These are phyloP conservation scores for Hypoxylon perforatum DNA, from an alignment of 495 filamentous ascomycete species.

Conservation along the genomic window DNA sequence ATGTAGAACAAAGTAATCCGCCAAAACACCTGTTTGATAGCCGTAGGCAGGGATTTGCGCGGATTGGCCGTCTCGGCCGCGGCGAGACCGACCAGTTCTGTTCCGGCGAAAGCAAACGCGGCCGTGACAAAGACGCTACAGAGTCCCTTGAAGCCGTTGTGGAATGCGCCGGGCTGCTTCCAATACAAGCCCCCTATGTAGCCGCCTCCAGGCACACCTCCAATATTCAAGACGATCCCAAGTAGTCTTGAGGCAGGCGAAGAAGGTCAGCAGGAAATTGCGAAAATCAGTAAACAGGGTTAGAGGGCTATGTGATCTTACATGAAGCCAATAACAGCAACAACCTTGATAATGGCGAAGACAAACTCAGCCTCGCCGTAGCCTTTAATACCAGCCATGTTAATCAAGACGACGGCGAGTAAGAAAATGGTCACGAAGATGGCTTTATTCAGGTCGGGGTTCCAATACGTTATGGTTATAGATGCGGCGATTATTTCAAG, in stretches of 20 bases:
- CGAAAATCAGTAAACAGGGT: too few relatives aligned
- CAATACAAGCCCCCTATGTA: slow-evolving; percentile 91
- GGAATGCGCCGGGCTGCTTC: slow-evolving; percentile 86
- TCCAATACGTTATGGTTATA: slow-evolving; percentile 90
- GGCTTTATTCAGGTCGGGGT: slow-evolving; percentile 70
- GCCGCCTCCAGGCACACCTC: slow-evolving; percentile 76
- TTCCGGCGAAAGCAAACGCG: slow-evolving; percentile 91
- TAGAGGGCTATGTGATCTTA: slow-evolving; percentile 55
- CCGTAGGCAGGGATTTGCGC: slow-evolving; percentile 84
- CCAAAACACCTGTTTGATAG: slow-evolving; percentile 96
- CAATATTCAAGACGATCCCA: slow-evolving; percentile 80
- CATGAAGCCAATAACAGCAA: slow-evolving; percentile 90
- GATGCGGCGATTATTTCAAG: slow-evolving; percentile 92
- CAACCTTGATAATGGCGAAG: slow-evolving; percentile 86
- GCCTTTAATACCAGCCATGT: slow-evolving; percentile 85
- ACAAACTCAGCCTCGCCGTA: slow-evolving; percentile 94
- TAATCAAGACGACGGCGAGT: slow-evolving; percentile 77
- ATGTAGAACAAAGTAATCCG: slow-evolving; percentile 91
- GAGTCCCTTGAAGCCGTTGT: slow-evolving; percentile 93
- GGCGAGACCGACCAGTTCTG: slow-evolving; percentile 91
- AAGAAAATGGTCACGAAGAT: slow-evolving; percentile 91
- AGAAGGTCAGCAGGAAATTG: slow-evolving; percentile 30
- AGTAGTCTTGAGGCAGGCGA: slow-evolving; percentile 65
- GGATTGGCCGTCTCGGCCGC: slow-evolving; percentile 90
- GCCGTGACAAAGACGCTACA: slow-evolving; percentile 95